Base-by-base conservation (phyloP, 1,284 basidiomycete genomes). In the Ceratobasidium sp. region DNA sequence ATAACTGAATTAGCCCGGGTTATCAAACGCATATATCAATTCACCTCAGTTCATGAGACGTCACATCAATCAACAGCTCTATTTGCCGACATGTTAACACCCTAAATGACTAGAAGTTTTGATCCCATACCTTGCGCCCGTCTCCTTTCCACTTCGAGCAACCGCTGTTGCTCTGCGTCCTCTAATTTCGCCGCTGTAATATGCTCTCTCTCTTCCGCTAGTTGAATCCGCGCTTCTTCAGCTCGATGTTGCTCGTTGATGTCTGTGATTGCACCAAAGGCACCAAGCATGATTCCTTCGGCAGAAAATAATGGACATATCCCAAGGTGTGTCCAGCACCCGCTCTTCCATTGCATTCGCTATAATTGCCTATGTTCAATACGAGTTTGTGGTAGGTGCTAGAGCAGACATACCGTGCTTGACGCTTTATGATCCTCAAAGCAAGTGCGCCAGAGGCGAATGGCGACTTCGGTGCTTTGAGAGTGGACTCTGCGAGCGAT, bases 31-130 rank as follows among this genome's bases (percentile, higher is more conserved):
- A 51, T 48, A 48, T n/a, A 9, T 48, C 17, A 80, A 75, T 73
- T 80, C 79, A 56, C 50, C 50, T 51, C 15, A 80, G 74, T 74
- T 80, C 79, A 53, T 80, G 79, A 17, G 79, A 80, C 15, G 79
- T 79, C 15, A 80, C 79, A 57, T 80, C 79, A 36, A 80, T 79
- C 14, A 80, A 65, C 45, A 80, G 77, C 71, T 80, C 79, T 29
- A 51, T 7, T 17, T 36, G 24, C 54, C 19, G n/a, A 2, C 6
- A n/a, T 19, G 31, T 33, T 17, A 27, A 7, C 33, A 27, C 4
- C 36, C 36, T n/a, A n/a, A n/a, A n/a, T n/a, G n/a, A 11, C 36
- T 5, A 41, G 36, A 4, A 4, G 11, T 41, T 41, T 41, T 5
- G 6, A 41, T 19, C 22, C 57, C 8, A 62, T n/a, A 79, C 79